Evolutionary conservation across 306 rosid genomes (phyloP), one percentile per base, ranked within the genome.

Genomic region (Hippophae tibetana): DNA sequence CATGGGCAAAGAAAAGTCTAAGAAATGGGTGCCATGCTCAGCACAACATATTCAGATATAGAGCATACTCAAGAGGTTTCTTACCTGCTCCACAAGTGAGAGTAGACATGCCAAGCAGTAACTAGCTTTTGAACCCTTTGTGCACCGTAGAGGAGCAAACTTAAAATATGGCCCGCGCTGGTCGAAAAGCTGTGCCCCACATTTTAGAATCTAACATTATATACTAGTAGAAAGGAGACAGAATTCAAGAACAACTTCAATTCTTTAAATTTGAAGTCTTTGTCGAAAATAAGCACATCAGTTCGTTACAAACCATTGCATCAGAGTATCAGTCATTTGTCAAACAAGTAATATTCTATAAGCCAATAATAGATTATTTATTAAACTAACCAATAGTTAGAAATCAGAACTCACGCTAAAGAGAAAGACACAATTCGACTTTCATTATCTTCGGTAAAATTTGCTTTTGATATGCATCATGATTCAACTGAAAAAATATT

Each of bases 11-110:
- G 8, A 60, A 9, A 7, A 44, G 56, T 47, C 25, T 31, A 31
- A 31, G 38, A 31, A 4, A 31, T 31, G 38, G 38, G 38, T 31
- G 5, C 48, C 43, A 8, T 41, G 14, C 23, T 52, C 18, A 60
- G 3, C 0, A n/a, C 2, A 52, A 38, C 23, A 3, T 60, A 63
- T 9, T 45, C 10, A 54, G 38, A 13, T 51, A 63, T 59, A 58
- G 59, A 57, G 7, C 56, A 67, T 0, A 18, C 23, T 18, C 23
- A 1, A 0, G 50, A 72, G 63, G 55, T 60, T 64, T 52, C 38
- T 61, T 77, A 90, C 97, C 96, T 90, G 96, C 74, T 90, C 97
- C 60, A 90, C 94, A 45, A 90, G 95, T 63, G 97, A 82, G 73
- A 90, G 42, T 53, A 90, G 81, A 74, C 89, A 87, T 63, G 84